Evolutionary conservation across 1,284 basidiomycete genomes (phyloP), one percentile per base, ranked within the genome.

Genomic region (Ceratobasidium sp.): DNA sequence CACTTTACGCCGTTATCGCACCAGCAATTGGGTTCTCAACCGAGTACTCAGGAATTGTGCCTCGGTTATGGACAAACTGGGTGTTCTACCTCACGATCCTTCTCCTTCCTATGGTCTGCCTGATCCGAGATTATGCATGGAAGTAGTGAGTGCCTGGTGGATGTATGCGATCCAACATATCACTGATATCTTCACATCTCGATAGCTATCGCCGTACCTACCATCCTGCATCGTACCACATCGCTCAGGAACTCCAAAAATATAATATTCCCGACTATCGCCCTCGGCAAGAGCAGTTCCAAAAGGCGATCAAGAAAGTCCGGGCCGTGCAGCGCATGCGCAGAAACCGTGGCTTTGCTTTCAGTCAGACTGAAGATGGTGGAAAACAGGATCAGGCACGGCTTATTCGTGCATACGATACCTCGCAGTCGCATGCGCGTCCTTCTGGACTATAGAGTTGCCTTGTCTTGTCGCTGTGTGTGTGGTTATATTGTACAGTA

Each of bases 221-320:
- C 85, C 86, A 87, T 80, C 98, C 98, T 0, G 89, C 92, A 66
- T 93, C 96, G 20, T 99, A 99, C 85, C 97, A 99, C 85, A 96
- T 99, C 81, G 97, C 97, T 0, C 97, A 99, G 84, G 98, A 99
- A 85, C 87, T 95, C 23, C 96, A 97, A 86, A 98, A 98, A 87
- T 98, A 98, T 88, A 98, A 98, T 84, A 93, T 98, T 80, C 96
- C 97, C 10, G 98, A 99, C 84, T 98, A 99, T 84, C 89, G 98
- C 60, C 98, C 98, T 1, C 90, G 97, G 78, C 97, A 99, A 87
- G 97, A 98, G 86, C 97, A 99, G 92, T 97, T 97, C 87, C 96
- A 97, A 86, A 97, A 98, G 85, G 97, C 97, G 7, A 98, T 98
- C 89, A 98, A 98, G 86, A 98, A 98, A 84, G 97, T 98, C 13